Percentiles rank a stretch among this genome's conserved stretches.
Evolutionary conservation across 192 early-diverging fungal species (phyloP).

Genomic region (Funneliformis geosporum): DNA sequence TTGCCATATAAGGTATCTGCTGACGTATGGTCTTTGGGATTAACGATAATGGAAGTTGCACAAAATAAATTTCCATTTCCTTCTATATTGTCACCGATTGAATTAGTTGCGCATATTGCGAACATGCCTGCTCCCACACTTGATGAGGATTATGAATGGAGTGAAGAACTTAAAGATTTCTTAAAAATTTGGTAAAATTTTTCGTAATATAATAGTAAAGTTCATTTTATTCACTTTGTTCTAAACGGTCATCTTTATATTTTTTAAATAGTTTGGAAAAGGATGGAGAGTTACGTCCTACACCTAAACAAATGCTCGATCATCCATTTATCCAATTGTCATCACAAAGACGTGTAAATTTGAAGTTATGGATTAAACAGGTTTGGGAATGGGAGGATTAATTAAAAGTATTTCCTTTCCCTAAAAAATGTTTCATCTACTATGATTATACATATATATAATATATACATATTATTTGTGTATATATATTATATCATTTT

Average conservation of each 20-base stretch:
- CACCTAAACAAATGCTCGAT: constrained; percentile 65
- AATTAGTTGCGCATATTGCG: constrained; percentile 91
- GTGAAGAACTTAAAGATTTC: constrained; percentile 68
- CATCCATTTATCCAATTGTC: constrained; percentile 72
- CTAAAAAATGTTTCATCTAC: not conserved
- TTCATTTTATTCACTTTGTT: constrained; percentile 24
- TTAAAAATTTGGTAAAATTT: constrained; percentile 65
- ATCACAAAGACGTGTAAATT: constrained; percentile 58
- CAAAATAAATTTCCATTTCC: constrained; percentile 93
- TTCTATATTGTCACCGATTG: constrained; percentile 80
- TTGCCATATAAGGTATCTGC: constrained; percentile 84
- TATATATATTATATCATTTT: too few relatives aligned
- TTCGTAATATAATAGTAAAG: constrained; percentile 20
- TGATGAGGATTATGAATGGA: constrained; percentile 61
- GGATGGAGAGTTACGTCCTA: constrained; percentile 67
- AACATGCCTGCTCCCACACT: constrained; percentile 84
- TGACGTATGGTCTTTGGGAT: constrained; percentile 95
- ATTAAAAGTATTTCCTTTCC: not conserved
- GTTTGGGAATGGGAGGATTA: constrained; percentile 59
- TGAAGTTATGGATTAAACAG: constrained; percentile 70
- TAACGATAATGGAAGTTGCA: constrained; percentile 93
- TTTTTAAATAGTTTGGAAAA: constrained; percentile 65
- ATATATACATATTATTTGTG: too few relatives aligned
- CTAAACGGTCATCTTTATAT: not conserved
- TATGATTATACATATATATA: too few relatives aligned